Evolutionary conservation across 2,329 filamentous ascomycete genomes (phyloP).

Genomic region (Coleophoma cylindrospora): DNA sequence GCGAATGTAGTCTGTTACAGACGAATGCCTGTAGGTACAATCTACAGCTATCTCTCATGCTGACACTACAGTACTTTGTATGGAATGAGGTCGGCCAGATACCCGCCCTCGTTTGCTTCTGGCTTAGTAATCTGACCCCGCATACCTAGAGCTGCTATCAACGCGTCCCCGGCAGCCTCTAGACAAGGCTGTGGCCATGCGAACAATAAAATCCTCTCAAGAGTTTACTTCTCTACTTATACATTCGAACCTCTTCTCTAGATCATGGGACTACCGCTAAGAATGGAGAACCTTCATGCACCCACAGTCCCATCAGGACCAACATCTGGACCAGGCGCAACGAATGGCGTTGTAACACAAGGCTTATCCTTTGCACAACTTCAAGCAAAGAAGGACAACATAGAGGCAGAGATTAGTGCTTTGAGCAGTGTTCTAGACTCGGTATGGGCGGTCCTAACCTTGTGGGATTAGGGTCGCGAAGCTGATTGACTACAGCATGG

Average conservation of each 20-base stretch:
- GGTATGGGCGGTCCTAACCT: slow-evolving; percentile 42
- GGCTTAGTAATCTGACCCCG: not conserved
- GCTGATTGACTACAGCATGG: slow-evolving; percentile 59
- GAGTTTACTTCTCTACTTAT: too few species aligned
- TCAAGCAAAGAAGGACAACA: slow-evolving; percentile 74
- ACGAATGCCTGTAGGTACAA: too few species aligned
- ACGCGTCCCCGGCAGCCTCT: slow-evolving; percentile 11
- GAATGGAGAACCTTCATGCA: slow-evolving; percentile 63
- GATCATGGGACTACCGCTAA: slow-evolving; percentile 22
- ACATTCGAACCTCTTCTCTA: too few species aligned
- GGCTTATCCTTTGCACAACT: slow-evolving; percentile 73
- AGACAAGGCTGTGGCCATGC: slow-evolving; percentile 12
- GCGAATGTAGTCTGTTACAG: too few species aligned
- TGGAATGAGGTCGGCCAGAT: too few species aligned
- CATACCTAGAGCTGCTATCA: not conserved
- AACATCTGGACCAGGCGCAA: slow-evolving; percentile 50
- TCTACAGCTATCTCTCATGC: too few species aligned
- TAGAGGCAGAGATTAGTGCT: slow-evolving; percentile 83
- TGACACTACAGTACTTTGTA: too few species aligned
- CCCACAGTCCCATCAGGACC: slow-evolving; percentile 76
- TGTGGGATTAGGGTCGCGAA: not conserved
- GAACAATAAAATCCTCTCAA: too few species aligned
- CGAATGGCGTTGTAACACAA: slow-evolving; percentile 55
- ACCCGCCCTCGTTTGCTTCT: too few species aligned
- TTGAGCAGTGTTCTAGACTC: slow-evolving; percentile 84